Evolutionary conservation across 2,329 filamentous ascomycete species (phyloP).

Genomic region (Pyrenochaeta sp.): DNA sequence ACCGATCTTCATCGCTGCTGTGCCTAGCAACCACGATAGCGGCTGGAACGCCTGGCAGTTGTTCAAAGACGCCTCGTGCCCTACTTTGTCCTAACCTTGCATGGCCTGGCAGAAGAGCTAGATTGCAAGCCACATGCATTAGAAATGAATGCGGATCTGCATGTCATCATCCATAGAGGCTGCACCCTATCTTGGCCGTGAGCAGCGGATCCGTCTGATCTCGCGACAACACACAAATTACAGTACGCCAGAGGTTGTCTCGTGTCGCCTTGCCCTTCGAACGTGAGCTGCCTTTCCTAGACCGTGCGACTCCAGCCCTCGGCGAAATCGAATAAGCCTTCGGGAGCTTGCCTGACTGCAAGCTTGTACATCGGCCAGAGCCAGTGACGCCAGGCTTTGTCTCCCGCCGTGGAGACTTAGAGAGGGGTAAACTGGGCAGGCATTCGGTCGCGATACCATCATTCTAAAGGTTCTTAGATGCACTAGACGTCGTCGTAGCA

Average conservation of each 20-base stretch:
- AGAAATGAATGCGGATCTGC: constrained; percentile 12
- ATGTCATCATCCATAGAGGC: constrained; percentile 19
- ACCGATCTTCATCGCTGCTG: constrained; percentile 1
- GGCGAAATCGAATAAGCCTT: neutral
- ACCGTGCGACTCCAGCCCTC: neutral
- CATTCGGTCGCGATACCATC: neutral
- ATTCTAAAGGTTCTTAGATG: neutral
- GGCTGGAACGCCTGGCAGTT: constrained; percentile 9
- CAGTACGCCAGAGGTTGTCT: neutral
- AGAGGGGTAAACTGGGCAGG: constrained; percentile 17
- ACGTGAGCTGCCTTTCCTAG: neutral
- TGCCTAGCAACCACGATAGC: constrained; percentile 10
- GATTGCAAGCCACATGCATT: constrained; percentile 14
- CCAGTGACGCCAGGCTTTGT: constrained; percentile 6
- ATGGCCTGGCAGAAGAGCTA: constrained; percentile 1
- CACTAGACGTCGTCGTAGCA: neutral
- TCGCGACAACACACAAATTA: neutral
- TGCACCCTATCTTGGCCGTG: constrained; percentile 8
- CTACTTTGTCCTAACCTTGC: neutral
- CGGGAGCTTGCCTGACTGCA: neutral
- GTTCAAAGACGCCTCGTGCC: neutral
- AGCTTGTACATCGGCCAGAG: neutral
- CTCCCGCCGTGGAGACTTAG: constrained; percentile 10
- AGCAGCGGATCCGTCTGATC: neutral
- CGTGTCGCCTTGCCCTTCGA: neutral